Base-by-base conservation (phyloP, 2,329 filamentous ascomycete genomes). In the Achaetomium macrosporum region DNA sequence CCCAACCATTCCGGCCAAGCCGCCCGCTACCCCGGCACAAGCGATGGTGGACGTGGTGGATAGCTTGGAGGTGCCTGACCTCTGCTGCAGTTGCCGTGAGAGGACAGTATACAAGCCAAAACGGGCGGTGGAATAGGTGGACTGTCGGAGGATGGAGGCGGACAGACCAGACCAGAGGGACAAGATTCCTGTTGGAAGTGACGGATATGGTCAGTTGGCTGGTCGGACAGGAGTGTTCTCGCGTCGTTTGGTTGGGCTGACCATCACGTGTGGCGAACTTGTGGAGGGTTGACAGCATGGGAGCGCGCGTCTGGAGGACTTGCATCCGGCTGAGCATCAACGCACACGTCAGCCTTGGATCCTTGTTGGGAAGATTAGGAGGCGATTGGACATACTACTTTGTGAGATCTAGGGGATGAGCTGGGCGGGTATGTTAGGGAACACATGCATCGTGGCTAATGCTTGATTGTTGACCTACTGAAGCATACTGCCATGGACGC, bases 401-500 rank as follows among this genome's bases (percentile, higher is more conserved):
- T 42, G 59, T 61, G 37, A 59, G 57, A 48, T 61, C 57, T 37
- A 61, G 42, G 1, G 57, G 59, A 16, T 59, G 59, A 9, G 59
- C 57, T 61, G 36, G n/a, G 16, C 16, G 33, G 30, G 37, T 36
- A 41, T 49, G 49, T 52, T 30, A 56, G 52, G 13, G 29, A 42
- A 16, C n/a, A 42, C 5, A 30, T 46, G 19, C 6, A 42, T 11
- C 16, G n/a, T 16, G 10, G 29, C 16, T 9, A 16, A 43, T 5
- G 17, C 17, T 15, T 17, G 20, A 45, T 37, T 30, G 25, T 49
- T 29, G 25, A 57, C 59, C 42, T 56, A 61, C 57, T 61, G 49
- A 61, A 61, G 50, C 59, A 59, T 12, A 61, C 59, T 42, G 59
- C 57, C 54, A 61, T 58, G 17, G 59, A 61, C 29, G 59, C 59